phyloP scores from a whole-genome alignment of 371 early-diverging fungal species.

The Hamiltosporidium tvaerminnensis region DNA sequence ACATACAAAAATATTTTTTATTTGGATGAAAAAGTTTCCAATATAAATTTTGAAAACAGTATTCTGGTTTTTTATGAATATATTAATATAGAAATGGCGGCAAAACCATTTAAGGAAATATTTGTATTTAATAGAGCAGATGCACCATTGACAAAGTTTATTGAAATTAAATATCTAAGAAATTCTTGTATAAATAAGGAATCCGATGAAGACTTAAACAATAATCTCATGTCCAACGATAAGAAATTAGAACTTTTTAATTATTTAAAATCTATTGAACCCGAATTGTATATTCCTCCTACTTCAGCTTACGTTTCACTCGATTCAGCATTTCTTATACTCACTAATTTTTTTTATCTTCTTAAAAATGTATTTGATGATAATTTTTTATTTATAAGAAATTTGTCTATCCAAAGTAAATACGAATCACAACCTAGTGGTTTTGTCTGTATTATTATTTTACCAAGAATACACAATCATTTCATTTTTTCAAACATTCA shows the following conservation, averaged over 20 bases:
- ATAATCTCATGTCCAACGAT: background rate
- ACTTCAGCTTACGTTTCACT: background rate
- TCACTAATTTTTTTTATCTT: slow-evolving; percentile 1
- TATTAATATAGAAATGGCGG: background rate
- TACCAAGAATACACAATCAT: background rate
- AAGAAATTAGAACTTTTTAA: background rate
- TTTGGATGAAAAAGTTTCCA: too few relatives aligned
- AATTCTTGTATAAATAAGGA: too few relatives aligned
- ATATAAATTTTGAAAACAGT: background rate
- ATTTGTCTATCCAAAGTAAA: background rate
- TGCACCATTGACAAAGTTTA: background rate
- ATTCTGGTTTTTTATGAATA: background rate
- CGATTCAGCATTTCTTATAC: background rate
- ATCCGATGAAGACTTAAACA: too few relatives aligned
- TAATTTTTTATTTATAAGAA: background rate
- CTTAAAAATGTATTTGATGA: slow-evolving; percentile 3
- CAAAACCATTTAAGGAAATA: background rate
- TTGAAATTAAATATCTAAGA: background rate
- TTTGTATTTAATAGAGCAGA: background rate
- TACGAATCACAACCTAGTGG: background rate
- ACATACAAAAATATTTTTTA: too few relatives aligned
- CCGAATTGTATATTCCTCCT: background rate
- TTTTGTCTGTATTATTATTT: background rate
- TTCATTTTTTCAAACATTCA: background rate
- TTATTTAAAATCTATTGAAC: background rate